Evolutionary conservation across 768 basidiomycete genomes (phyloP).

Genomic region (Serendipita vermifera): DNA sequence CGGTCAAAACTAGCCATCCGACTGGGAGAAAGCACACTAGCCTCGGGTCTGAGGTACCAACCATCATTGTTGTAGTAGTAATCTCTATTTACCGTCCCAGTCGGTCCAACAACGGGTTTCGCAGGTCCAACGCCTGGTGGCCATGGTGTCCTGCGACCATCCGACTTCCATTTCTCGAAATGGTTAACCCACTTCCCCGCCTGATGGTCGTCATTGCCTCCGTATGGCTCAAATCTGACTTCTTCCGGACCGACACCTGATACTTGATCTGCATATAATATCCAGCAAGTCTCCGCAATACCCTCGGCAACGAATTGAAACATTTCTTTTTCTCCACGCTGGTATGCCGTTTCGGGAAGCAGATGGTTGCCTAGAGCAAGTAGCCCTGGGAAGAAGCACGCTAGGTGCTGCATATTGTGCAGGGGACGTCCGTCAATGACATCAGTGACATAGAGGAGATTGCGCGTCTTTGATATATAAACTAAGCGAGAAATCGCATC

Average conservation of each 20-base stretch:
- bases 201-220: constrained; percentile 35
- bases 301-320: constrained; percentile 69
- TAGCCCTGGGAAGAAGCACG: constrained; percentile 66
- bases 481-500: constrained; percentile 33
- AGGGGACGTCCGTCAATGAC: constrained; percentile 30
- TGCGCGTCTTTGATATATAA: constrained; percentile 51
- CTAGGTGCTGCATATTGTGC: constrained; percentile 49
- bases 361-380: constrained; percentile 57
- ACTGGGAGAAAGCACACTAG: constrained; percentile 22
- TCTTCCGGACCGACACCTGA: constrained; percentile 58
- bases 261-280: constrained; percentile 57
- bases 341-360: constrained; percentile 43
- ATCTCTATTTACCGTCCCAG: constrained; percentile 29
- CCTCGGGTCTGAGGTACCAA: constrained; percentile 63
- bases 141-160: neutral
- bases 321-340: constrained; percentile 40
- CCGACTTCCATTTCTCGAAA: constrained; percentile 32
- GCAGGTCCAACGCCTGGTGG: neutral
- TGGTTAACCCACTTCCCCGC: constrained; percentile 26
- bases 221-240: constrained; percentile 26
- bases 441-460: constrained; percentile 59
- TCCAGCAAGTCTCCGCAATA: constrained; percentile 55
- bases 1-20: neutral
- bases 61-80: constrained; percentile 34
- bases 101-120: neutral